Evolutionary conservation across 495 filamentous ascomycete species (phyloP), one percentile per base, ranked within the genome.

Genomic region (Penicillium pulvis): DNA sequence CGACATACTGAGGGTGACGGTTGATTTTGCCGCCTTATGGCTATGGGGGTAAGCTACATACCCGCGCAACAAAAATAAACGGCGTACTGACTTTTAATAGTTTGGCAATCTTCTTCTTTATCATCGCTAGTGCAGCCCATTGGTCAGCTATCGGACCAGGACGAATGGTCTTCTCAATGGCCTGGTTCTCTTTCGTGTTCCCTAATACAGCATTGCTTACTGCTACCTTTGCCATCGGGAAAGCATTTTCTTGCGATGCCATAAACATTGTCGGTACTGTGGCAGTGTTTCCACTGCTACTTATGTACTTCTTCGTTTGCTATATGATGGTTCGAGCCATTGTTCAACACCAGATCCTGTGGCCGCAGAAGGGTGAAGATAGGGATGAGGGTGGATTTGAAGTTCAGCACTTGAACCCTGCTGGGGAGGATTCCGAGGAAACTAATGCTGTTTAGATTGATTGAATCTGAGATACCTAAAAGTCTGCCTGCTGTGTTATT

Each of bases 161-260:
- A 41, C 65, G 71, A n/a, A 85, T 92, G 75, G 79, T 80, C 12
- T 96, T 93, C 65, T 86, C 88, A 24, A 93, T 96, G 90, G 90
- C 85, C 4, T 96, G 90, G 90, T 94, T 85, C 70, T 90, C 87
- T 0, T 96, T 93, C 66, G 80, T 96, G 0, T 96, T 96, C 65
- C 91, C 91, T 4, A 93, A 96, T 61, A 93, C 90, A 7, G 87
- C 89, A 0, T 69, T 92, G 60, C 76, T 88, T 33, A 90, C 87
- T 0, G 87, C 90, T 0, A 93, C 90, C 0, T 86, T 89, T 61
- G 85, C 86, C 3, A 75, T 93, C n/a, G 87, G 83, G 4, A 79
- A 79, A 33, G 85, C 85, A 2, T 85, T 93, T 35, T 75, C 81
- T 2, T 86, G 79, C 61, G 69, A 72, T 28, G 76, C 82, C 2